phyloP scores from a whole-genome alignment of 2,329 filamentous ascomycete species.

The Gaeumannomyces sp. region DNA sequence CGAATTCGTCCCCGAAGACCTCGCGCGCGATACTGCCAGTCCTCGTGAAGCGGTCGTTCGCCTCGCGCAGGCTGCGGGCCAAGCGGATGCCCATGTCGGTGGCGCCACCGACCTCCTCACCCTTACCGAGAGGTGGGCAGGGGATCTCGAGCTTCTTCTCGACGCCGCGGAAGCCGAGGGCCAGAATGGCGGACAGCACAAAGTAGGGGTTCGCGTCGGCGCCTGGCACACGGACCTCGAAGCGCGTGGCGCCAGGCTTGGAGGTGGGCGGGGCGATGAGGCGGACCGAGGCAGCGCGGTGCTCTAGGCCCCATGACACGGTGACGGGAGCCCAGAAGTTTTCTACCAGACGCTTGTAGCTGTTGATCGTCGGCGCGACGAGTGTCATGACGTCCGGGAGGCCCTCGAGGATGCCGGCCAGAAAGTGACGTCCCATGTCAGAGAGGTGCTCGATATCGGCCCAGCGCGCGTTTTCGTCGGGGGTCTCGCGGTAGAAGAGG shows the following conservation, averaged over 20 bases:
- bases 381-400: conserved; percentile 94
- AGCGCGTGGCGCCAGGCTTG: conserved; percentile 78
- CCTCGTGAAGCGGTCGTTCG: conserved; percentile 69
- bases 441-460: conserved; percentile 74
- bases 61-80: conserved; percentile 80
- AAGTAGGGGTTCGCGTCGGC: conserved; percentile 88
- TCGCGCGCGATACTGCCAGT: conserved; percentile 84
- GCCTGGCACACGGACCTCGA: conserved; percentile 90
- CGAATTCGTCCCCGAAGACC: conserved; percentile 90
- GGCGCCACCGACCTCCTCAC: conserved; percentile 69
- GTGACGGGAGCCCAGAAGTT: conserved; percentile 99
- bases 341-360: conserved; percentile 95
- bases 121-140: conserved; percentile 76
- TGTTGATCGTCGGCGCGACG: conserved; percentile 91
- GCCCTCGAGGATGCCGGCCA: conserved; percentile 82
- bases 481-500: conserved; percentile 66
- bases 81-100: conserved; percentile 69
- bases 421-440: conserved; percentile 84
- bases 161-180: conserved; percentile 82
- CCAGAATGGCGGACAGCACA: conserved; percentile 80
- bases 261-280: conserved; percentile 84
- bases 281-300: conserved; percentile 85
- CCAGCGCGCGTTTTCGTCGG: conserved; percentile 66
- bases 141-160: conserved; percentile 85
- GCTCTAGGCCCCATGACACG: conserved; percentile 93